Base-by-base conservation (phyloP, 2,329 filamentous ascomycete genomes). In the Fusarium penzigii region DNA sequence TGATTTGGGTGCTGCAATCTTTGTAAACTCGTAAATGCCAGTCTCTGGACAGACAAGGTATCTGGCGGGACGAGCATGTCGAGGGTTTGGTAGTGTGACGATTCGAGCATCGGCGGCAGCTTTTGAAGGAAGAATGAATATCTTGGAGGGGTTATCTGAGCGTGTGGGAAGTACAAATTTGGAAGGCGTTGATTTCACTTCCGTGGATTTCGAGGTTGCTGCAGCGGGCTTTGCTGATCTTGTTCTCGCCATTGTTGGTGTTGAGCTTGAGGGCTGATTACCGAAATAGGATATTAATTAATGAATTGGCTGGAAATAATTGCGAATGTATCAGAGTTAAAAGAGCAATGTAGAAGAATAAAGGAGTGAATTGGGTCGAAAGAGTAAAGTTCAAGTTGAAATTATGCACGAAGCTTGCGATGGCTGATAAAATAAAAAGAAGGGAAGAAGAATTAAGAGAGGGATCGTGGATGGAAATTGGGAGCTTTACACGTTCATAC, bases 21-120 rank as follows among this genome's bases (percentile, higher is more conserved):
- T 79, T 36, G 78, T 87, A 65, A 88, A 85, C 63, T 89, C 86
- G 72, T 84, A 85, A 54, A 88, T 78, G 50, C 84, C 85, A 1
- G 77, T 78, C 46, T 82, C 70, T 3, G 84, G 83, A 58, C 85
- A 87, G 32, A 84, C 75, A 13, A 88, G 74, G 65, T 86, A 88
- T 61, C 84, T 78, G 7, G 80, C 76, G 3, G 82, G 78, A 32
- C 74, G 78, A 16, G 69, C 69, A 59, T 78, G 78, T 62, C 83
- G 78, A 5, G 85, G 84, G 58, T 88, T 79, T 17, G 80, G 78
- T 38, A 89, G 75, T 2, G 79, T 81, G 46, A 86, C 73, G 48
- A 88, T 80, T 48, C 79, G 79, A 17, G 84, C 80, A 5, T 79
- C 74, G n/a, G 74, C 52, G 0, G 74, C 78, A 13, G 80, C 77